A percentile compares a stretch with the other conserved stretches of the same genome.
phyloP scores from a whole-genome alignment of 768 basidiomycete genomes.

The Punctularia strigosozonata region DNA sequence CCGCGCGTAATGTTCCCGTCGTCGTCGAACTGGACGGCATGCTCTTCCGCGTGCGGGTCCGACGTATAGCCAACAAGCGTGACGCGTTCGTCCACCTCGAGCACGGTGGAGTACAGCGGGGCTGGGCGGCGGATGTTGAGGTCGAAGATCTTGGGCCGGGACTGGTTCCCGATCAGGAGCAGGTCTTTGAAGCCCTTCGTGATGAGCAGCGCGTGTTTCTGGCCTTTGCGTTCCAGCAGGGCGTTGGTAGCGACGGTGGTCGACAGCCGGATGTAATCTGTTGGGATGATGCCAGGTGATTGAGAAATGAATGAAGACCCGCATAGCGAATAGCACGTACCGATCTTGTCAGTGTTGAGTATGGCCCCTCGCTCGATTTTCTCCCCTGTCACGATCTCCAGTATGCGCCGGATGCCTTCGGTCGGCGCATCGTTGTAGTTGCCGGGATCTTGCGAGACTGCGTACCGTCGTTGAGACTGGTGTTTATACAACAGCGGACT shows the following conservation, averaged over 20 bases:
- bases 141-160: constrained; percentile 91
- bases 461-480: not conserved
- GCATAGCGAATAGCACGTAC: constrained; percentile 24
- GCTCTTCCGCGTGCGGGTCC: constrained; percentile 69
- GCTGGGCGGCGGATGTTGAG: constrained; percentile 73
- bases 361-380: constrained; percentile 53
- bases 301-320: not conserved
- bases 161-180: constrained; percentile 88
- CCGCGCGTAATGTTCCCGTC: constrained; percentile 52
- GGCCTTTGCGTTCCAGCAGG: constrained; percentile 87
- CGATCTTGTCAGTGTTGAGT: constrained; percentile 72
- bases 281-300: not conserved
- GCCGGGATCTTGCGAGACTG: constrained; percentile 80
- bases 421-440: constrained; percentile 92
- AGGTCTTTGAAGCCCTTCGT: constrained; percentile 90
- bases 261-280: constrained; percentile 84
- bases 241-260: constrained; percentile 97
- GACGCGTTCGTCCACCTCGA: constrained; percentile 84
- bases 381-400: constrained; percentile 66
- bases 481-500: not conserved
- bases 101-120: constrained; percentile 66
- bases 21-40: constrained; percentile 68
- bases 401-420: constrained; percentile 79
- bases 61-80: constrained; percentile 90
- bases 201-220: constrained; percentile 82